Evolutionary conservation across 805 yeast genomes (phyloP), one percentile per base, ranked within the genome.

Genomic region (Isabelozyma rhagii): DNA sequence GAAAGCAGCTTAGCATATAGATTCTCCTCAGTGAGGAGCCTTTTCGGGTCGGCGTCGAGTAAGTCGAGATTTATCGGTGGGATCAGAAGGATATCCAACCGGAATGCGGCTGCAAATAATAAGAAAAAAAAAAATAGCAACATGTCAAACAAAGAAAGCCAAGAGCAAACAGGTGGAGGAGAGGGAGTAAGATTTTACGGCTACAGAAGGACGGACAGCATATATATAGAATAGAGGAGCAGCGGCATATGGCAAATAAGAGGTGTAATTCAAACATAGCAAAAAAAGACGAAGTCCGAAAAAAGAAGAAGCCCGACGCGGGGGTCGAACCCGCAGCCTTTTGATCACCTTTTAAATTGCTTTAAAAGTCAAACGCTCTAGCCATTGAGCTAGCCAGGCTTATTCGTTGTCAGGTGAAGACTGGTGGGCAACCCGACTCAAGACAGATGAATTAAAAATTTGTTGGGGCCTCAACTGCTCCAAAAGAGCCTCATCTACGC

Each of bases 361-460:
- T 39, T 46, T 46, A 46, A 46, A 46, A 46, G 49, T 46, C 49
- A 46, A 46, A 46, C 49, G 49, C 49, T 46, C 49, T 46, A 46
- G 49, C 49, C 49, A 46, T 46, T 46, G 49, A 46, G 49, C 49
- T 46, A 46, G 49, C 49, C 49, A 46, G 49, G 49, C 49, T 10
- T 14, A 18, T 27, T 40, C 36, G 36, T 31, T 31, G 36, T 31
- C 36, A 39, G 2, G 14, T 14, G 21, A 17, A 8, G 21, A 34
- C 14, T 34, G 13, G 5, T 21, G 6, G 25, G 25, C 1, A 4
- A 21, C 5, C 25, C 25, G 25, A 21, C 25, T 21, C 3, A 3
- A 21, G 3, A 21, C 6, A 3, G 4, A 6, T 5, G 25, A 6
- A 21, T 3, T 21, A 3, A 6, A 21, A 21, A 21, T 21, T 3